phyloP scores from a whole-genome alignment of 495 filamentous ascomycete genomes.

The Usnea hakonensis region DNA sequence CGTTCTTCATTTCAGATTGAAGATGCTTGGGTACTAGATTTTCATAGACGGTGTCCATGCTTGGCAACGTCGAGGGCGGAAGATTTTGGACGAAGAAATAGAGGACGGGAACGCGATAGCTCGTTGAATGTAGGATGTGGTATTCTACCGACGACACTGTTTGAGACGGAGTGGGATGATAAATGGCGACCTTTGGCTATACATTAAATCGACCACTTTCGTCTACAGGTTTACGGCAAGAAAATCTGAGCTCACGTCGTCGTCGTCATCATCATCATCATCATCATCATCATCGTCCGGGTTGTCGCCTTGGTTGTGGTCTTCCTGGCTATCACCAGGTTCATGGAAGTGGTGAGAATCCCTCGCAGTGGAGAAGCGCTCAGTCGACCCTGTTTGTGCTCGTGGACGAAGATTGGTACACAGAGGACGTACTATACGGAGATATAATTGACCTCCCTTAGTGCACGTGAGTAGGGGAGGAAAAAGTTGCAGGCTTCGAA shows the following conservation, averaged over 20 bases:
- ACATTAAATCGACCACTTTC: background rate
- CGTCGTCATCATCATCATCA: too few species aligned
- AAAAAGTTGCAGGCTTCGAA: conserved; percentile 29
- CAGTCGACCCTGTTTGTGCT: conserved; percentile 21
- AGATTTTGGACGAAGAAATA: conserved; percentile 52
- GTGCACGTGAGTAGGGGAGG: conserved; percentile 31
- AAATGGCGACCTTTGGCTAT: conserved; percentile 36
- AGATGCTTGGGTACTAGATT: conserved; percentile 59
- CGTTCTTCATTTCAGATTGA: conserved; percentile 46
- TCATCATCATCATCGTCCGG: too few species aligned
- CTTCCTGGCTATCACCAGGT: conserved; percentile 28
- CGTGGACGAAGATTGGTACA: background rate
- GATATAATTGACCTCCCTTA: conserved; percentile 34
- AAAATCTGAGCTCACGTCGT: background rate
- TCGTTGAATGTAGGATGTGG: conserved; percentile 44
- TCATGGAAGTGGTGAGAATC: background rate
- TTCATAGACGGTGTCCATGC: conserved; percentile 63
- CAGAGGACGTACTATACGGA: conserved; percentile 43
- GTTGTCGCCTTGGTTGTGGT: too few species aligned
- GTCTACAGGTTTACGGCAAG: background rate
- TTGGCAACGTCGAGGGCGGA: conserved; percentile 48
- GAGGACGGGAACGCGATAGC: conserved; percentile 46
- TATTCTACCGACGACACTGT: conserved; percentile 37
- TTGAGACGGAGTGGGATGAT: conserved; percentile 24
- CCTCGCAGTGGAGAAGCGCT: conserved; percentile 8